Conservation (phyloP, 2,329 filamentous ascomycete species). For the Xylariomycetidae sp. region DNA sequence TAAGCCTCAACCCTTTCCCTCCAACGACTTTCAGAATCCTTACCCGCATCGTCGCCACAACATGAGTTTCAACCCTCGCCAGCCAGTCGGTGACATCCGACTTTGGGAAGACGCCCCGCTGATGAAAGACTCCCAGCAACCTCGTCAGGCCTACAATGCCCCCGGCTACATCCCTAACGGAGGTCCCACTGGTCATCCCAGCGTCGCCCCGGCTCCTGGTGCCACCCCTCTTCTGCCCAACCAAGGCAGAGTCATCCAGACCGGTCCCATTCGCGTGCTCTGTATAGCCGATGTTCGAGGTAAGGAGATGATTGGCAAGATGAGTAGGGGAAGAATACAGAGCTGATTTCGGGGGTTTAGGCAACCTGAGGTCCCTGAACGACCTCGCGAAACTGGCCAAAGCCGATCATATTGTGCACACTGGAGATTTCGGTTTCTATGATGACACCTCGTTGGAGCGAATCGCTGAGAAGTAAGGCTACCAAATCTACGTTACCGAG, state of each 20-base stretch:
- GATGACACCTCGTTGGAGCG: conserved; percentile 92
- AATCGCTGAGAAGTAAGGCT: conserved; percentile 90
- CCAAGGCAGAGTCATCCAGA: conserved; percentile 62
- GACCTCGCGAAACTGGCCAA: conserved; percentile 91
- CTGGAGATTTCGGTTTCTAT: conserved; percentile 98
- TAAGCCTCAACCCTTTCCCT: too few relatives aligned
- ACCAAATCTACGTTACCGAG: neutral
- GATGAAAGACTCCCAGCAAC: conserved; percentile 22
- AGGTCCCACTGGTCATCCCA: conserved; percentile 39
- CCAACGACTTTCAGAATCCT: too few relatives aligned
- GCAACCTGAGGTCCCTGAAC: conserved; percentile 92
- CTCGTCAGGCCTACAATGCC: conserved; percentile 40
- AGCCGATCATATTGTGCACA: conserved; percentile 97
- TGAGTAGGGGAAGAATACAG: too few relatives aligned
- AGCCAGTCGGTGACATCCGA: conserved; percentile 10
- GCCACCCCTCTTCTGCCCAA: conserved; percentile 63
- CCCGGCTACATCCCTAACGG: conserved; percentile 62
- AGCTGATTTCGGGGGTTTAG: conserved; percentile 41
- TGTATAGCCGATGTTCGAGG: conserved; percentile 71
- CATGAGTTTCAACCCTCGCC: conserved; percentile 2
- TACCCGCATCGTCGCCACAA: neutral
- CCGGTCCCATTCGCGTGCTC: conserved; percentile 60
- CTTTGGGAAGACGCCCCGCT: conserved; percentile 12
- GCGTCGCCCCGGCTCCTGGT: conserved; percentile 47
- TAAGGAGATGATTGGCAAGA: too few relatives aligned